phyloP scores from a whole-genome alignment of 192 early-diverging fungal species.

The Paraglomus occultum region DNA sequence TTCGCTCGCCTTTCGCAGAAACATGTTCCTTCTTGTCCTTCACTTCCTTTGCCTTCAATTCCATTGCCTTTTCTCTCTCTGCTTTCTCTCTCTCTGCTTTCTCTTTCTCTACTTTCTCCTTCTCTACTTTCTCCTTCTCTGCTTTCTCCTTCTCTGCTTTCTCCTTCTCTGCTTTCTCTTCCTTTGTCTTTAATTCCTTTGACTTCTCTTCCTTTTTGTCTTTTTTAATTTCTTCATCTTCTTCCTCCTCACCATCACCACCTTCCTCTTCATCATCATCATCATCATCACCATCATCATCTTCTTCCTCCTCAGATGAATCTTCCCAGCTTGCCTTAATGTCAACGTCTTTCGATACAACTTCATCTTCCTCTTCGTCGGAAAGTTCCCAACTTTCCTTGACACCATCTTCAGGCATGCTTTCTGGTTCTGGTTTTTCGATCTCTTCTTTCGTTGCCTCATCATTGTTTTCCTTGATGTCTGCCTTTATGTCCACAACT shows the following conservation, averaged over 20 bases:
- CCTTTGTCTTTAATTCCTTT: conserved; percentile 24
- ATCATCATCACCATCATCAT: conserved; percentile 29
- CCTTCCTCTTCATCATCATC: conserved; percentile 23
- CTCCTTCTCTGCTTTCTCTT: conserved; percentile 38
- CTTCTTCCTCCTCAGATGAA: conserved; percentile 38
- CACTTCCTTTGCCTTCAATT: conserved; percentile 39
- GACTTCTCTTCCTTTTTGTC: conserved; percentile 1
- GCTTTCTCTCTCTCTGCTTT: conserved; percentile 35
- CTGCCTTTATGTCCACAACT: conserved; percentile 23
- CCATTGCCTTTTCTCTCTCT: conserved; percentile 35
- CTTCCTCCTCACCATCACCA: background rate
- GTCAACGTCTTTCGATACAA: conserved; percentile 42
- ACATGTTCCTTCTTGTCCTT: conserved; percentile 30
- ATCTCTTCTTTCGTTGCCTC: background rate
- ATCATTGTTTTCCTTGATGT: conserved; percentile 40
- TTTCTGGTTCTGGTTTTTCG: background rate
- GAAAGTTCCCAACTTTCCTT: conserved; percentile 31
- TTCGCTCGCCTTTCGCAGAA: conserved; percentile 25
- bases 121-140: conserved; percentile 33
- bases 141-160: conserved; percentile 40
- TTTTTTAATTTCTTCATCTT: conserved; percentile 22
- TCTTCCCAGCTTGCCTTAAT: conserved; percentile 59
- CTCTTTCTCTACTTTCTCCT: conserved; percentile 28
- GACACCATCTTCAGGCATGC: background rate
- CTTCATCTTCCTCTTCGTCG: conserved; percentile 44